Conservation (phyloP, 352 stramenopile genomes). For the Phytophthora constricta region DNA sequence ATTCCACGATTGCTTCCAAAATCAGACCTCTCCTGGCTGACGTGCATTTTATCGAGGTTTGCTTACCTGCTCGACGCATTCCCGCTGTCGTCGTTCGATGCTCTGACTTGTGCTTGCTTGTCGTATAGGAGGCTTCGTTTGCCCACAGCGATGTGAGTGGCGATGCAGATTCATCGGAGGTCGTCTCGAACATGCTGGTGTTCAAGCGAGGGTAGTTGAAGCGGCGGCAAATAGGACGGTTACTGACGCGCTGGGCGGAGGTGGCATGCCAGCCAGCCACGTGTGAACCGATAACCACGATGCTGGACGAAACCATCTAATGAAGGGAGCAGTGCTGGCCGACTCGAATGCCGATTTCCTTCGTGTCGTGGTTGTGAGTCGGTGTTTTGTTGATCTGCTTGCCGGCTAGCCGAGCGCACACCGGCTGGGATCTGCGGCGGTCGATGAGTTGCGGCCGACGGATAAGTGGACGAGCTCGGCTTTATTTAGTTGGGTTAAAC, state of each 20-base stretch:
- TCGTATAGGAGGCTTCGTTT: slow-evolving; percentile 57
- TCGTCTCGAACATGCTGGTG: slow-evolving; percentile 71
- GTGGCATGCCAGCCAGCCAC: neutral
- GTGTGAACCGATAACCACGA: no score
- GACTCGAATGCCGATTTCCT: slow-evolving; percentile 13
- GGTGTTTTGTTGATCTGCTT: slow-evolving; percentile 33
- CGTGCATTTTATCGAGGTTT: slow-evolving; percentile 59
- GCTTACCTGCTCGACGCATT: slow-evolving; percentile 6
- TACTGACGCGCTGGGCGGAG: slow-evolving; percentile 24
- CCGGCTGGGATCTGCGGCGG: slow-evolving; percentile 21
- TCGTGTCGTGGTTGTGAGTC: slow-evolving; percentile 19
- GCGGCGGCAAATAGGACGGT: slow-evolving; percentile 14
- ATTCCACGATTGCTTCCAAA: slow-evolving; percentile 55
- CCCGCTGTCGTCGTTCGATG: neutral
- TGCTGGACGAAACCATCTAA: slow-evolving; percentile 23
- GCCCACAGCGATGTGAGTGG: slow-evolving; percentile 74
- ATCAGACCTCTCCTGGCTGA: slow-evolving; percentile 55
- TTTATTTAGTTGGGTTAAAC: slow-evolving; percentile 76
- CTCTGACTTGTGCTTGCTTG: slow-evolving; percentile 13
- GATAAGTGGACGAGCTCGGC: slow-evolving; percentile 57
- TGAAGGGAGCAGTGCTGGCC: slow-evolving; percentile 19
- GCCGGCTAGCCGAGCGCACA: slow-evolving; percentile 5
- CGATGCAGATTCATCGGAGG: slow-evolving; percentile 67
- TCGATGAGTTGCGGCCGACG: slow-evolving; percentile 39
- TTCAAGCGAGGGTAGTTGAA: slow-evolving; percentile 48